Percentiles rank a stretch among this genome's conserved stretches.
phyloP scores from a whole-genome alignment of 2,329 filamentous ascomycete genomes.

The Talaromyces sp. region DNA sequence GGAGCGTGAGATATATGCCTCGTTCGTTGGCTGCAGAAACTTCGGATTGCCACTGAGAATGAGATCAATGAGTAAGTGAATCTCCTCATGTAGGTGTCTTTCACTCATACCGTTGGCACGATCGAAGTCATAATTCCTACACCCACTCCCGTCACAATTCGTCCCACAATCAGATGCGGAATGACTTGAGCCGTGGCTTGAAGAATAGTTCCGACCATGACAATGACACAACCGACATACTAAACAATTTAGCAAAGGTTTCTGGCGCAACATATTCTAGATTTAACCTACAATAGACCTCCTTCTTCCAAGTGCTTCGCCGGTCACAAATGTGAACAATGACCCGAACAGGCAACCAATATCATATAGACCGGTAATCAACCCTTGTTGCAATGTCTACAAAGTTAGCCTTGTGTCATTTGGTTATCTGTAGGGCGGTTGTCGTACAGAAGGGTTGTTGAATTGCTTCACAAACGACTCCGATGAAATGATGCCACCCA shows the following conservation, averaged over 20 bases:
- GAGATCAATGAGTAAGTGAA: background rate
- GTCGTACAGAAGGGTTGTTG: background rate
- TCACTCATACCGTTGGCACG: background rate
- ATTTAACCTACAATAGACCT: background rate
- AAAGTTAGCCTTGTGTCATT: background rate
- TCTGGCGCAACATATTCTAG: background rate
- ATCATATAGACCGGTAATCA: background rate
- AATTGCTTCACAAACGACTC: background rate
- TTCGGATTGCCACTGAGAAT: background rate
- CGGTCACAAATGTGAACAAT: background rate
- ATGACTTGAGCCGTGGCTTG: slow-evolving; percentile 21
- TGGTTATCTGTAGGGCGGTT: background rate
- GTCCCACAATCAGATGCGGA: slow-evolving; percentile 32
- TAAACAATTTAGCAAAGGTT: background rate
- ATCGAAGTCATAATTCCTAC: slow-evolving; percentile 33
- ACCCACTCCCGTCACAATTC: slow-evolving; percentile 45
- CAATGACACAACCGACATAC: background rate
- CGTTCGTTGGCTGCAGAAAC: background rate
- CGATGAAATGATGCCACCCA: background rate
- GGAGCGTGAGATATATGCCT: background rate
- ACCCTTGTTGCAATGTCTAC: background rate
- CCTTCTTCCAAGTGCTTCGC: background rate
- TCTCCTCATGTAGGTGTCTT: background rate
- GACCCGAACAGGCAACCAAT: background rate
- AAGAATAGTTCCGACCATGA: slow-evolving; percentile 21